Percentiles rank a stretch among this genome's conserved stretches.
These are phyloP conservation scores for Gentiana straminea DNA, from an alignment of 257 asterid species.

Conservation along the genomic window DNA sequence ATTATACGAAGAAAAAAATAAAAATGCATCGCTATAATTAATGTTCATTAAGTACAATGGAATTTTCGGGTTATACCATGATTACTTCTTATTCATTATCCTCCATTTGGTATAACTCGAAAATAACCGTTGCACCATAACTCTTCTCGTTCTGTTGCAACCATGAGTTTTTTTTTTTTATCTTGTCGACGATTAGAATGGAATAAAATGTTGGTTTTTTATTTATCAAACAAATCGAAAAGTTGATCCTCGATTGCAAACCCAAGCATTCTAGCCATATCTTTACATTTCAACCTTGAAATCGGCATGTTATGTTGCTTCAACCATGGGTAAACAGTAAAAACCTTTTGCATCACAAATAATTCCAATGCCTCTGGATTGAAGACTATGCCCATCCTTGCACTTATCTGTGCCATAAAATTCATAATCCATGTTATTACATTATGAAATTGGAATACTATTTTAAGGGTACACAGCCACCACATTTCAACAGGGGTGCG, in stretches of 20 bases:
- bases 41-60: no score
- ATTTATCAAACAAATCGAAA: slow-evolving; percentile 56
- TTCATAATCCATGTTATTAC: not conserved
- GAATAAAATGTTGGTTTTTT: not conserved
- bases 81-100: no score
- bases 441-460: not conserved
- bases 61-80: no score
- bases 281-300: slow-evolving; percentile 68
- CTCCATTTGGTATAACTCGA: no score
- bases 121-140: no score
- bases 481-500: no score
- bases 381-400: slow-evolving; percentile 73
- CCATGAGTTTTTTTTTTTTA: no score
- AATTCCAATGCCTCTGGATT: slow-evolving; percentile 84
- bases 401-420: slow-evolving; percentile 44
- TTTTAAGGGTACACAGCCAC: no score
- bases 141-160: no score
- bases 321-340: slow-evolving; percentile 61
- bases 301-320: slow-evolving; percentile 44
- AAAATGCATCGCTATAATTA: no score
- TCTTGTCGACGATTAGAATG: no score
- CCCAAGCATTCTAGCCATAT: slow-evolving; percentile 92
- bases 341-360: slow-evolving; percentile 68
- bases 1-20: no score
- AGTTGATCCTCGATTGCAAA: slow-evolving; percentile 82